Percentiles rank a stretch among this genome's conserved stretches.
These are phyloP conservation scores for Fonsecaea pedrosoi DNA, from an alignment of 2,329 filamentous ascomycete species.

Conservation along the genomic window DNA sequence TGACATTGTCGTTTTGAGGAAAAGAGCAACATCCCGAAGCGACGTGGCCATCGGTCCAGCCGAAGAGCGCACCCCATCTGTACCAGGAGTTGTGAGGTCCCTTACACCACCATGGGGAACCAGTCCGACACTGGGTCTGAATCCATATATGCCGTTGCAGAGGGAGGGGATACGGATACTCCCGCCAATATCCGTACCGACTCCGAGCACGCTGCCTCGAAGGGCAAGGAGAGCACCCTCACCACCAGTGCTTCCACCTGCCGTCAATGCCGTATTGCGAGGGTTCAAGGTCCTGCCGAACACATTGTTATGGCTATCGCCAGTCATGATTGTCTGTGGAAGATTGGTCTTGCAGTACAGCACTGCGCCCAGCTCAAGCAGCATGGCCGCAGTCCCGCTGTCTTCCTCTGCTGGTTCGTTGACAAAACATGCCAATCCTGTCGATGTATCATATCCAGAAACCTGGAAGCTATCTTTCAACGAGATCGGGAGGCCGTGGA, in stretches of 20 bases:
- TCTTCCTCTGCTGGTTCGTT: constrained; percentile 39
- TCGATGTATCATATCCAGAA: constrained; percentile 43
- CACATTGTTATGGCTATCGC: constrained; percentile 64
- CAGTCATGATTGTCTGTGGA: constrained; percentile 56
- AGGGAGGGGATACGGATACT: constrained; percentile 56
- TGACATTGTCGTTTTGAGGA: constrained; percentile 46
- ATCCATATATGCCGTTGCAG: constrained; percentile 58
- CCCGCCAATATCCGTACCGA: constrained; percentile 67
- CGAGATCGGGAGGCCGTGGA: constrained; percentile 32
- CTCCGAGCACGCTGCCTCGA: constrained; percentile 64
- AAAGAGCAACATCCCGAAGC: constrained; percentile 28
- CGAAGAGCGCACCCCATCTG: constrained; percentile 57
- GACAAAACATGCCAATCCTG: constrained; percentile 40
- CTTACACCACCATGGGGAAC: constrained; percentile 61
- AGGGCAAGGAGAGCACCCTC: constrained; percentile 66
- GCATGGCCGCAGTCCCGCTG: constrained; percentile 37
- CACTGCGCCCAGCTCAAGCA: constrained; percentile 53
- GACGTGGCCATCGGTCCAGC: constrained; percentile 50
- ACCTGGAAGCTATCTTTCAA: constrained; percentile 42
- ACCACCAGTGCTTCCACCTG: constrained; percentile 70
- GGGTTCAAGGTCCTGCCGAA: constrained; percentile 67
- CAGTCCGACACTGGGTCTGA: constrained; percentile 56
- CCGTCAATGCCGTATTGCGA: constrained; percentile 63
- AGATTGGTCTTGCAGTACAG: constrained; percentile 61
- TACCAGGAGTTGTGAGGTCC: constrained; percentile 54